These are phyloP conservation scores for Colletotrichum sp. DNA, from an alignment of 2,329 filamentous ascomycete species.

Conservation along the genomic window DNA sequence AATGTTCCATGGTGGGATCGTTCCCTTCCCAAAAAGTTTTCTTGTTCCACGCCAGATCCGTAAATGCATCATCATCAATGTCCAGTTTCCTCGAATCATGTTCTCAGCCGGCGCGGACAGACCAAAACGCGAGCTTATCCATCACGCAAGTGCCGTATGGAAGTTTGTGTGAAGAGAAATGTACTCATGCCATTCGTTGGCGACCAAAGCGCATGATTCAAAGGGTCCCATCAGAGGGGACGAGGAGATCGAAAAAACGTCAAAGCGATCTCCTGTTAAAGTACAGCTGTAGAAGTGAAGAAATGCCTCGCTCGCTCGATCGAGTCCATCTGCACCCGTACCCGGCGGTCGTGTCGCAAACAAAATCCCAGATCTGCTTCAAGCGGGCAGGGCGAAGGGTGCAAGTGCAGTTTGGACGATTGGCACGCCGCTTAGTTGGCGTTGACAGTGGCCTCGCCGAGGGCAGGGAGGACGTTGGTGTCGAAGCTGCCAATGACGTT, in stretches of 20 bases:
- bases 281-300: constrained; percentile 40
- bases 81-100: constrained; percentile 19
- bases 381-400: constrained; percentile 1
- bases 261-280: constrained; percentile 31
- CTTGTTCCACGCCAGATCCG: constrained; percentile 16
- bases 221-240: constrained; percentile 10
- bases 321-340: constrained; percentile 4
- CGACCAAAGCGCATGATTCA: constrained; percentile 21
- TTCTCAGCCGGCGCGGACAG: background rate
- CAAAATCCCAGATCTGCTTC: constrained; percentile 1
- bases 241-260: constrained; percentile 35
- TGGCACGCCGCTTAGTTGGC: constrained; percentile 17
- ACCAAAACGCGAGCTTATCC: background rate
- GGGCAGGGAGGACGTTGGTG: constrained; percentile 52
- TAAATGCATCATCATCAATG: constrained; percentile 23
- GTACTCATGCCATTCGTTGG: constrained; percentile 19
- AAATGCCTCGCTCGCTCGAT: constrained; percentile 8
- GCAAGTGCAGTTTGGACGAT: constrained; percentile 5
- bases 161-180: constrained; percentile 6
- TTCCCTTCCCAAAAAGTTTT: constrained; percentile 8
- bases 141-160: constrained; percentile 20
- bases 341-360: constrained; percentile 14
- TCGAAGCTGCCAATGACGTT: constrained; percentile 58
- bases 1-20: constrained; percentile 15
- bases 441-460: constrained; percentile 34